phyloP scores from a whole-genome alignment of 805 yeast genomes.

The Saccharomycopsis capsularis region DNA sequence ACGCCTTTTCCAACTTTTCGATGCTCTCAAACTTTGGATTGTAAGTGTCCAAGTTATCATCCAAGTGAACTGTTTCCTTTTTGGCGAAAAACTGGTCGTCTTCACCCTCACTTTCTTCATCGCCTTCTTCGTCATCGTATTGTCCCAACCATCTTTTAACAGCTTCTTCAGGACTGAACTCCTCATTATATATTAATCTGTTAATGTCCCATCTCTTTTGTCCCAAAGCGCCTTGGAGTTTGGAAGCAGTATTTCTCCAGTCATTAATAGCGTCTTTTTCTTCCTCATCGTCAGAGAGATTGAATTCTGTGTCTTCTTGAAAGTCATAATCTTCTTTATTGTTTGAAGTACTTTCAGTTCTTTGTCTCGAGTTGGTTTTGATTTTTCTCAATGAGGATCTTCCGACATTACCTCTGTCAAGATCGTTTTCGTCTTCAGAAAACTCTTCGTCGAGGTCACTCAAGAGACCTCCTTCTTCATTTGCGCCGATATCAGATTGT shows the following conservation, averaged over 20 bases:
- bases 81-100: constrained; percentile 19
- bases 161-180: constrained; percentile 67
- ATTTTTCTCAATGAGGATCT: constrained; percentile 15
- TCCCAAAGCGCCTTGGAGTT: constrained; percentile 45
- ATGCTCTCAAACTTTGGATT: constrained; percentile 8
- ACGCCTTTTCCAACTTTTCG: constrained; percentile 14
- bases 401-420: constrained; percentile 35
- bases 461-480: constrained; percentile 36
- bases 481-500: constrained; percentile 33
- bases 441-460: constrained; percentile 36
- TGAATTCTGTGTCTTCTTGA: constrained; percentile 50
- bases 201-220: constrained; percentile 70
- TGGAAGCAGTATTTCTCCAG: constrained; percentile 45
- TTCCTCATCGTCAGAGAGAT: constrained; percentile 32
- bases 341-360: constrained; percentile 29
- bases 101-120: constrained; percentile 18
- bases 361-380: constrained; percentile 38
- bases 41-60: constrained; percentile 12
- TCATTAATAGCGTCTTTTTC: constrained; percentile 24
- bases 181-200: constrained; percentile 72
- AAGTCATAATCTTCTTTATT: constrained; percentile 34
- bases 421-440: constrained; percentile 34
- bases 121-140: constrained; percentile 16
- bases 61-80: constrained; percentile 6
- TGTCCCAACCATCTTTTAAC: constrained; percentile 28